Base-by-base conservation (phyloP, 176 grass and related monocot species). In the Lolium rigidum region DNA sequence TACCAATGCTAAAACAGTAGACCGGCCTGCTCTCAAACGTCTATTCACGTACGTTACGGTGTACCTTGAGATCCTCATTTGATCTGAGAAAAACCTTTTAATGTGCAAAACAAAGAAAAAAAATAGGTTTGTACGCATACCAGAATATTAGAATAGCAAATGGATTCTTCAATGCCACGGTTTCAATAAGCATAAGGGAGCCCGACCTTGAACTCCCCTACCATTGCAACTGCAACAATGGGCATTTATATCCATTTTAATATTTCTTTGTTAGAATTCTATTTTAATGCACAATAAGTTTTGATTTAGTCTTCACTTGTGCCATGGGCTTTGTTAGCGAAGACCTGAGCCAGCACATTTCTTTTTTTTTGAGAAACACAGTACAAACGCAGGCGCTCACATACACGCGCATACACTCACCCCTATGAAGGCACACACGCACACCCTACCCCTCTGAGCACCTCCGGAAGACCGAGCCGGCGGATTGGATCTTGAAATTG, bases 181-280 rank as follows among this genome's bases (percentile, higher is more conserved):
- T 62, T 62, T 62, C 25, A 22, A 62, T 25, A 62, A 62, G 21
- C 60, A 62, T 13, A 61, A 62, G 60, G 60, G 60, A 62, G 21
- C 10, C 7, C 24, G 9, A 16, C 50, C 74, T 77, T 2, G 26
- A 55, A 55, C 74, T 20, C 49, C 25, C 51, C 74, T 20, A 37
- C 25, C 26, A 76, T 76, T 31, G 73, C 50, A 77, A 77, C 56
- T 77, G 74, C 74, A 76, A 20, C 28, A 17, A 38, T 58, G 75
- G 17, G 15, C 51, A 77, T 58, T 77, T 39, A 77, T 77, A 57
- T 38, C 31, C 17, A 77, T 77, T 77, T 77, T 77, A 58, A n/a
- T 77, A 17, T 47, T 47, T 47, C 9, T 47, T 47, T 47, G 9
- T 47, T 47, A 47, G 46, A 47, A 47, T 47, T 47, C 6, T 47